phyloP scores from a whole-genome alignment of 306 rosid species.

The Alnus rubra region DNA sequence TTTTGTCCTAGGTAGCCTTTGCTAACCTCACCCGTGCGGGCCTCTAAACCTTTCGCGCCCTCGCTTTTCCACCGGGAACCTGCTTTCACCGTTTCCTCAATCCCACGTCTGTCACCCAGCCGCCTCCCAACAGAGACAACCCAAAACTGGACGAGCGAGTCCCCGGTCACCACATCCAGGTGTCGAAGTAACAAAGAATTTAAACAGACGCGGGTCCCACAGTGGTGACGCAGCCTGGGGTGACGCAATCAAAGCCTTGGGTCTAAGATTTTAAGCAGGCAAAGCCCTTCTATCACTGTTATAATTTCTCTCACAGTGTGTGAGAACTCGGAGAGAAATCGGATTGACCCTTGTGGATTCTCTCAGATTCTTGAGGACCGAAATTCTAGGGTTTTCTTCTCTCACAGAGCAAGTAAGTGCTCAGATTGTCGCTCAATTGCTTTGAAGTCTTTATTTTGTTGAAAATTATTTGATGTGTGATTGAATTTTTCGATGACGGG shows the following conservation, averaged over 20 bases:
- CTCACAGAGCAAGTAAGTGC: slow-evolving; percentile 22
- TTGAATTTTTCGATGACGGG: slow-evolving; percentile 21
- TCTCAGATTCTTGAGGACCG: slow-evolving; percentile 46
- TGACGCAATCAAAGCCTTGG: slow-evolving; percentile 28
- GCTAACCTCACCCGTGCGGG: slow-evolving; percentile 25
- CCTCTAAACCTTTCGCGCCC: not conserved
- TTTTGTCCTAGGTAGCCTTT: not conserved
- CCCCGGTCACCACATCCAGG: slow-evolving; percentile 32
- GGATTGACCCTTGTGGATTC: slow-evolving; percentile 50
- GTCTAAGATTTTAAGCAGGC: slow-evolving; percentile 28
- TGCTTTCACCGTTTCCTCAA: slow-evolving; percentile 22
- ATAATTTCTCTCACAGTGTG: slow-evolving; percentile 26
- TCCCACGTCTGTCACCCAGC: not conserved
- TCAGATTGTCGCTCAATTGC: slow-evolving; percentile 8
- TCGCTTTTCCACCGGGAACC: slow-evolving; percentile 36
- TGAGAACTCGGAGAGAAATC: slow-evolving; percentile 46
- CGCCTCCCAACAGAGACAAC: not conserved
- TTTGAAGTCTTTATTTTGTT: not conserved
- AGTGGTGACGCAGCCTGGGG: slow-evolving; percentile 40
- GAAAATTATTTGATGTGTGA: no score
- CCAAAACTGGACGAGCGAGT: slow-evolving; percentile 21
- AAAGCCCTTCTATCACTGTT: slow-evolving; percentile 25
- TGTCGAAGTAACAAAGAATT: slow-evolving; percentile 16
- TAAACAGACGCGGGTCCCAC: slow-evolving; percentile 29
- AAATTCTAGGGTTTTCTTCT: slow-evolving; percentile 47